Evolutionary conservation across 2,329 filamentous ascomycete genomes (phyloP).

Genomic region (Aureobasidium namibiae): DNA sequence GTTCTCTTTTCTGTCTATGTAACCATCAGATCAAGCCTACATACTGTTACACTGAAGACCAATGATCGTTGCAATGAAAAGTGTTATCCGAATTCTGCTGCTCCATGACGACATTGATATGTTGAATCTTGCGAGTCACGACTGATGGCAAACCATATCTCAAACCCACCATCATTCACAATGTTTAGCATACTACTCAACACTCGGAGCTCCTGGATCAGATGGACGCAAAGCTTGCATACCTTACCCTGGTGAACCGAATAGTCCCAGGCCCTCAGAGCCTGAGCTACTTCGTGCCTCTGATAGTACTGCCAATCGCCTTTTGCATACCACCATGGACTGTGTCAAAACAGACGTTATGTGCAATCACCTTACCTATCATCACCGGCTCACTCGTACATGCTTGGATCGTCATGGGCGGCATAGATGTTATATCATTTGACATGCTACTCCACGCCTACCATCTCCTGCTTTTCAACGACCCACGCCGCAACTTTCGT

Average conservation of each 20-base stretch:
- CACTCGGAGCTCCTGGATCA: not conserved
- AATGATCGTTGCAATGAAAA: too few relatives aligned
- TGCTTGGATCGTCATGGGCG: conserved; percentile 23
- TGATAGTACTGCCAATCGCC: conserved; percentile 20
- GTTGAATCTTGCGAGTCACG: not conserved
- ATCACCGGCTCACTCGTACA: conserved; percentile 19
- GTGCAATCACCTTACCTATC: conserved; percentile 20
- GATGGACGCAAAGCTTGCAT: conserved; percentile 13
- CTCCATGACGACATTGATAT: conserved; percentile 7
- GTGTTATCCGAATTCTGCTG: not conserved
- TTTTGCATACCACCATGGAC: conserved; percentile 21
- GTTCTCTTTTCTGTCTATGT: not conserved
- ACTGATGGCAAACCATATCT: not conserved
- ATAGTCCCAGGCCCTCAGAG: conserved; percentile 24
- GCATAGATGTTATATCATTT: conserved; percentile 23
- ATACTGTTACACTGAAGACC: not conserved
- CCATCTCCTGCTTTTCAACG: conserved; percentile 21
- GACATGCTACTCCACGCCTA: conserved; percentile 21
- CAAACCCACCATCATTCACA: not conserved
- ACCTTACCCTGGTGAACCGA: conserved; percentile 19
- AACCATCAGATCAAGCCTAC: not conserved
- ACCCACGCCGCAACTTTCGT: conserved; percentile 21
- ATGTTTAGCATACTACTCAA: not conserved
- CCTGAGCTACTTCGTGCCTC: conserved; percentile 22
- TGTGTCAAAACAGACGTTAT: conserved; percentile 4